A percentile compares a stretch with the other conserved stretches of the same genome.
Conservation (phyloP, 495 filamentous ascomycete species). For the Podospora appendiculata region DNA sequence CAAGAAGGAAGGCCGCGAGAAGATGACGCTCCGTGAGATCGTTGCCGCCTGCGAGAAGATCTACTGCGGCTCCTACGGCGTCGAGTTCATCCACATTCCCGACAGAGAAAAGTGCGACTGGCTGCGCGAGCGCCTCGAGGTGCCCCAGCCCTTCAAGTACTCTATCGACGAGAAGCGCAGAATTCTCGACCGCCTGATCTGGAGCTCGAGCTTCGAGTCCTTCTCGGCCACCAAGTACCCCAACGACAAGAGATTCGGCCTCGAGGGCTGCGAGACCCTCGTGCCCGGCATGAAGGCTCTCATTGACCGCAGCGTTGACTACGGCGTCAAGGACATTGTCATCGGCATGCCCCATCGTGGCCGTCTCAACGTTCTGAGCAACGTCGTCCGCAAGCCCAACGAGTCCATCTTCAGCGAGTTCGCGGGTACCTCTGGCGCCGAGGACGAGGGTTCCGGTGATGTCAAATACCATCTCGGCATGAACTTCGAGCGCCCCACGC, state of each 20-base stretch:
- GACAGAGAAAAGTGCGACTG: constrained; percentile 97
- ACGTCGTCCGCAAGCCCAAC: constrained; percentile 97
- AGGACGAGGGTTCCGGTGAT: constrained; percentile 94
- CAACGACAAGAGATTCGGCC: constrained; percentile 98
- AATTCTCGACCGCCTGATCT: constrained; percentile 95
- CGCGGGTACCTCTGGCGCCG: constrained; percentile 76
- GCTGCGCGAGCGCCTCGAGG: constrained; percentile 89
- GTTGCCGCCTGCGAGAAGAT: constrained; percentile 86
- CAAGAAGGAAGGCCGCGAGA: constrained; percentile 75
- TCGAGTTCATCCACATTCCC: constrained; percentile 98
- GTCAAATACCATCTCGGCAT: constrained; percentile 99
- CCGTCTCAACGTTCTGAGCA: constrained; percentile 94
- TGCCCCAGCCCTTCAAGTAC: constrained; percentile 91
- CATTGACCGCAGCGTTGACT: constrained; percentile 96
- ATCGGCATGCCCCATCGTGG: constrained; percentile 99
- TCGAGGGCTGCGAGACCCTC: constrained; percentile 92
- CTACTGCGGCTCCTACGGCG: constrained; percentile 93
- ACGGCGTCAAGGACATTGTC: constrained; percentile 96
- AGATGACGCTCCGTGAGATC: constrained; percentile 96
- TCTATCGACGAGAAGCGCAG: constrained; percentile 93
- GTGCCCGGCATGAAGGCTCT: constrained; percentile 99
- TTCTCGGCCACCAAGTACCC: constrained; percentile 97
- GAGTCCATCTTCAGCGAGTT: constrained; percentile 99
- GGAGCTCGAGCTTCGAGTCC: constrained; percentile 91
- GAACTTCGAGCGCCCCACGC: constrained; percentile 98